phyloP scores from a whole-genome alignment of 768 basidiomycete genomes.

The Lentinula aciculospora region DNA sequence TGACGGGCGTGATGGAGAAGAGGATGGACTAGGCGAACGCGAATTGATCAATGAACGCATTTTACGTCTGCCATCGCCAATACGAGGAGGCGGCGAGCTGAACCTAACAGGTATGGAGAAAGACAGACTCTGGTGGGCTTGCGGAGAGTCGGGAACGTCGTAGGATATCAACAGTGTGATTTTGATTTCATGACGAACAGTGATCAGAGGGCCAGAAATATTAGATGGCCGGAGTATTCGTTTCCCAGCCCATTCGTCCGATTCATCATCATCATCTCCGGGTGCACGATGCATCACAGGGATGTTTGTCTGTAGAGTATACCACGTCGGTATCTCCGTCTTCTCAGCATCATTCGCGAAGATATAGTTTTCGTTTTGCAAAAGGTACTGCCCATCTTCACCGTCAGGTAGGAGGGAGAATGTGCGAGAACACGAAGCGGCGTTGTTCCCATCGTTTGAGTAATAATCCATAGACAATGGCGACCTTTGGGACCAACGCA shows the following conservation, averaged over 20 bases:
- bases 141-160: slow-evolving; percentile 31
- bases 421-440: slow-evolving; percentile 23
- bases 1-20: slow-evolving; percentile 11
- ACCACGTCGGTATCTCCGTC: slow-evolving; percentile 40
- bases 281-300: slow-evolving; percentile 29
- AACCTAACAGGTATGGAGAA: slow-evolving; percentile 50
- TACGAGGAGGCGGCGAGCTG: slow-evolving; percentile 33
- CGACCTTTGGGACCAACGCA: slow-evolving; percentile 52
- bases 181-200: slow-evolving; percentile 46
- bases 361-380: slow-evolving; percentile 45
- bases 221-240: slow-evolving; percentile 38
- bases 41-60: slow-evolving; percentile 9
- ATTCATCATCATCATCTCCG: slow-evolving; percentile 18
- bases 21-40: slow-evolving; percentile 12
- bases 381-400: slow-evolving; percentile 40
- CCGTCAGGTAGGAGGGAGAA: slow-evolving; percentile 46
- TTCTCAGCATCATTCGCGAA: slow-evolving; percentile 35
- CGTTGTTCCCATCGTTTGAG: slow-evolving; percentile 17
- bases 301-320: slow-evolving; percentile 50
- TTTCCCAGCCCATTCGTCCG: slow-evolving; percentile 33
- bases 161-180: slow-evolving; percentile 56
- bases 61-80: slow-evolving; percentile 12
- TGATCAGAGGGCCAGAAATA: slow-evolving; percentile 46
- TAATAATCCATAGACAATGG: slow-evolving; percentile 46
- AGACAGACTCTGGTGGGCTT: slow-evolving; percentile 27